Percentiles rank a stretch among this genome's conserved stretches.
phyloP scores from a whole-genome alignment of 176 grass and related monocot genomes.

The Tuctoria greenei region DNA sequence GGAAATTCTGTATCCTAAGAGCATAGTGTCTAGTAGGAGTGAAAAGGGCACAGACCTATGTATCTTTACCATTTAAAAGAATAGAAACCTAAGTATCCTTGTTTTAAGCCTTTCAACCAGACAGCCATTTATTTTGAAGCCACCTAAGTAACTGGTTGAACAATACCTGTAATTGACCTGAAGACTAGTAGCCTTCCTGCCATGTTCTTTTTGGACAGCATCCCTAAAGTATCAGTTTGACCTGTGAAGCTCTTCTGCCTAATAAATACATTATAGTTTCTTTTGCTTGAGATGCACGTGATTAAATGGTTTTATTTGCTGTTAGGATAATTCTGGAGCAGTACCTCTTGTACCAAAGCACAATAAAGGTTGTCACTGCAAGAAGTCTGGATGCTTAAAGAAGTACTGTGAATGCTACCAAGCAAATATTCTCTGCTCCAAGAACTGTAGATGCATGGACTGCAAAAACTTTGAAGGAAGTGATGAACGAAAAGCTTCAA shows the following conservation, averaged over 20 bases:
- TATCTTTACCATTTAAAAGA: background rate
- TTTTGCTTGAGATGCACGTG: slow-evolving; percentile 18
- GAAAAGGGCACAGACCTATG: background rate
- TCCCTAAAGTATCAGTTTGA: background rate
- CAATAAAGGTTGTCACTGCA: slow-evolving; percentile 81
- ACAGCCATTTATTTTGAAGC: too few species aligned
- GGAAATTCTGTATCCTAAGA: background rate
- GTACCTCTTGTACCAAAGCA: slow-evolving; percentile 56
- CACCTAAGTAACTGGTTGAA: background rate
- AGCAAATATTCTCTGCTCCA: slow-evolving; percentile 77
- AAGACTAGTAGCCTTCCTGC: background rate
- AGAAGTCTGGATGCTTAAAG: slow-evolving; percentile 79
- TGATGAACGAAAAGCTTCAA: slow-evolving; percentile 53
- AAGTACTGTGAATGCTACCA: slow-evolving; percentile 87
- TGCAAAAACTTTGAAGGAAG: slow-evolving; percentile 78
- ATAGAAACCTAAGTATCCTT: background rate
- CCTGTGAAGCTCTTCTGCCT: background rate
- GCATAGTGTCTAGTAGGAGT: background rate
- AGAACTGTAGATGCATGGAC: slow-evolving; percentile 70
- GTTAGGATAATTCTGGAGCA: slow-evolving; percentile 60
- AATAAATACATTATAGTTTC: slow-evolving; percentile 1
- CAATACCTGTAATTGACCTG: background rate
- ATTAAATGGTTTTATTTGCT: slow-evolving; percentile 24
- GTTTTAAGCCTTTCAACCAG: too few species aligned
- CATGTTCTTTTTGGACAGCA: background rate